These are phyloP conservation scores for Aspergillus bertholletiae DNA, from an alignment of 495 filamentous ascomycete genomes.

Conservation along the genomic window DNA sequence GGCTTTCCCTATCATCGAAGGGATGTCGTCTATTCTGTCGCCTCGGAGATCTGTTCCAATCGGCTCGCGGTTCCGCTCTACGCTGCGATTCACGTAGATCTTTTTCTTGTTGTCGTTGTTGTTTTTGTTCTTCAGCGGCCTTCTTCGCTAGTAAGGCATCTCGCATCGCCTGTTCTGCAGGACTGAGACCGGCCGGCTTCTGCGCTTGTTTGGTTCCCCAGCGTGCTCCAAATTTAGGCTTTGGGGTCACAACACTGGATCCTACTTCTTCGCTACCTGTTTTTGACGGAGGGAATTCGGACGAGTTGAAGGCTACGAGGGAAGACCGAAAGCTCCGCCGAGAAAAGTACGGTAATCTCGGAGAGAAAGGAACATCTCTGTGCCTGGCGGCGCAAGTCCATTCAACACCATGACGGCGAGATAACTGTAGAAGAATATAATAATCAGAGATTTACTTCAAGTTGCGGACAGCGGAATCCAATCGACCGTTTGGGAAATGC, in stretches of 20 bases:
- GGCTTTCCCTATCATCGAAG: slow-evolving; percentile 6
- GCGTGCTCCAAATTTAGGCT: slow-evolving; percentile 18
- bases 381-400: slow-evolving; percentile 23
- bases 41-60: neutral
- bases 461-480: neutral
- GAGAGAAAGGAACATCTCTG: slow-evolving; percentile 16
- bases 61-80: neutral
- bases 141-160: slow-evolving; percentile 24
- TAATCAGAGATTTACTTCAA: neutral
- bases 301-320: slow-evolving; percentile 18
- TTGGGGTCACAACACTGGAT: neutral
- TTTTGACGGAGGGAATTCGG: slow-evolving; percentile 13
- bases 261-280: slow-evolving; percentile 7
- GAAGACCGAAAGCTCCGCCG: slow-evolving; percentile 31
- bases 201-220: slow-evolving; percentile 18
- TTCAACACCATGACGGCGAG: slow-evolving; percentile 28
- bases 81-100: neutral
- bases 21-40: neutral
- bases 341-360: slow-evolving; percentile 11
- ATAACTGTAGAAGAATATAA: slow-evolving; percentile 16
- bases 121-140: slow-evolving; percentile 3
- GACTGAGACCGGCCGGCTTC: slow-evolving; percentile 26
- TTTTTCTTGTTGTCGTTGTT: slow-evolving; percentile 2
- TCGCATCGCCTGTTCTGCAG: slow-evolving; percentile 34
- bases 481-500: neutral